Evolutionary conservation across 2,329 filamentous ascomycete genomes (phyloP), one percentile per base, ranked within the genome.

Genomic region (Parafenestella ontariensis): DNA sequence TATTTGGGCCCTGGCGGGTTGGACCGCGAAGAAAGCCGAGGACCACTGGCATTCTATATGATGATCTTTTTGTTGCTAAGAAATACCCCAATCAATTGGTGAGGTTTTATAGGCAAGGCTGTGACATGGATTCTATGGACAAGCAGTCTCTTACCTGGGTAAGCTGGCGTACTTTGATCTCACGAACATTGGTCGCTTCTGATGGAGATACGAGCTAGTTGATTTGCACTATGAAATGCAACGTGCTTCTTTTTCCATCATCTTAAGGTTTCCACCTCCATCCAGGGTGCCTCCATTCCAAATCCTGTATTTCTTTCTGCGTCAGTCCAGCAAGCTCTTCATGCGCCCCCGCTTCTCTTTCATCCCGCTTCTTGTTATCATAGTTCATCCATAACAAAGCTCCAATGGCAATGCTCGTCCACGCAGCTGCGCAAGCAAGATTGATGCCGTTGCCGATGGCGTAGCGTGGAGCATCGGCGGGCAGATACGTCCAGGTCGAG

Each of bases 391-490:
- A 90, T 0, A 81, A 57, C 52, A 83, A 76, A 24, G 86, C 68
- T 0, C 65, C 56, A 0, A 62, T 42, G 4, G 49, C 56, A 24
- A 62, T 39, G 8, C 29, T 36, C 1, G 54, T 56, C 52, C 51
- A 59, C 13, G 51, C 0, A 90, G 80, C 9, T 9, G 8, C n/a
- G 18, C 33, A 31, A n/a, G 84, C 87, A 26, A 89, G 66, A 66
- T 90, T 90, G 31, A 90, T 69, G 0, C 87, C 87, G 65, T 90
- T 90, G 1, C 87, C 88, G 51, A 89, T 88, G 49, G 79, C 83
- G 62, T 86, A 90, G 48, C 88, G 70, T 0, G 87, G 88, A 0
- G 64, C 82, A 66, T 90, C 87, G 57, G 74, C 82, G 0, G 82
- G 81, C 7, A 89, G 64, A 71, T 86, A 89, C 0, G 79, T 81